Evolutionary conservation across 371 early-diverging fungal genomes (phyloP).

Genomic region (Quaeritorhiza haematococci): DNA sequence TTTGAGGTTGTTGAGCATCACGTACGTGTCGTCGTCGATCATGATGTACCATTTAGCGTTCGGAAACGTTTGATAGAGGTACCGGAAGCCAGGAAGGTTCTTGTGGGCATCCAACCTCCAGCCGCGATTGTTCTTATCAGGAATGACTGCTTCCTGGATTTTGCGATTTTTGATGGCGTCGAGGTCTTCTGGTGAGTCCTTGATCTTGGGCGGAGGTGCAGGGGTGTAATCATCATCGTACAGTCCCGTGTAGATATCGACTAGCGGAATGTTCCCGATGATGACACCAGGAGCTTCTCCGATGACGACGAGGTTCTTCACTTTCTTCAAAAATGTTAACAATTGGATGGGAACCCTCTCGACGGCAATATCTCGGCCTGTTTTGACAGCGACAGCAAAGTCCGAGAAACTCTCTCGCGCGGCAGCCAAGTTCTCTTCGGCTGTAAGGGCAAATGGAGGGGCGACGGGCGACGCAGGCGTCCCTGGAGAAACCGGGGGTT

Average conservation of each 20-base stretch:
- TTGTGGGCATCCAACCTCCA: conserved; percentile 50
- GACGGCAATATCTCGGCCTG: conserved; percentile 41
- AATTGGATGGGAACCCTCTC: conserved; percentile 42
- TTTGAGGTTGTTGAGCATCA: conserved; percentile 35
- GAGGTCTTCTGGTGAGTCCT: no score
- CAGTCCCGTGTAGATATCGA: conserved; percentile 35
- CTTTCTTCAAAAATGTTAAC: conserved; percentile 35
- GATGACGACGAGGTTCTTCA: conserved; percentile 33
- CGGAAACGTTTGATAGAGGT: conserved; percentile 31
- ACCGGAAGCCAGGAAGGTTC: conserved; percentile 45
- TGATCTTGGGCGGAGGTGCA: no score
- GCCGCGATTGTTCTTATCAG: conserved; percentile 27
- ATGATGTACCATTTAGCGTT: conserved; percentile 52
- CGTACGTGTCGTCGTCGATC: conserved; percentile 53
- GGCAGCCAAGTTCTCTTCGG: no score
- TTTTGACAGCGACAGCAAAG: conserved; percentile 46
- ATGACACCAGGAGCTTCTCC: conserved; percentile 30
- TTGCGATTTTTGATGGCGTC: conserved; percentile 2
- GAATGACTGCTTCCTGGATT: conserved; percentile 13
- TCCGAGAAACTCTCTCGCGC: no score
- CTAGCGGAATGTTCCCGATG: conserved; percentile 25
- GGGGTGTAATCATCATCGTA: conserved; percentile 19
- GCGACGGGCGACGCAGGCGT: no score
- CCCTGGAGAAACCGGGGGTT: no score
- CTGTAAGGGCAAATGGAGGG: no score